Evolutionary conservation across 1,139 yeast genomes (phyloP), one percentile per base, ranked within the genome.

Genomic region (Pichia sp.): DNA sequence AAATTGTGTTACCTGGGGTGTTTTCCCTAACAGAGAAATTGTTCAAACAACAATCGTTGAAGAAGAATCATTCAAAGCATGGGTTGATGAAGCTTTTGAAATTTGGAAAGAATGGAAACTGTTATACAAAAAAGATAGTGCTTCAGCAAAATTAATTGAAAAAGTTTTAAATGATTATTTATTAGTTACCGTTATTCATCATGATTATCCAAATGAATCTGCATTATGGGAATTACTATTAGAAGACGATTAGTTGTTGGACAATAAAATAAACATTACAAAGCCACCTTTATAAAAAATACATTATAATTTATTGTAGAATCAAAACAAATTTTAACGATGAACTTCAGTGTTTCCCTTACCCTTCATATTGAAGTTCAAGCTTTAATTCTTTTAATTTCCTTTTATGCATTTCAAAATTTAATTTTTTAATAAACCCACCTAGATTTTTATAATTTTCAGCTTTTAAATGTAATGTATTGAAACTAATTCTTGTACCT

Each of bases 1-100:
- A 5, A 68, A 84, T 60, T 96, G 95, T 28, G 95, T 93, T 11
- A 93, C 98, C 0, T 93, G 97, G 97, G 97, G 97, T 53, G 95
- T 87, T 3, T 90, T 91, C 73, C 95, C 95, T 2, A 85, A 84
- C 69, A 79, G 87, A 59, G 96, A 88, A 65, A 83, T 88, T 47
- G 78, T 87, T 34, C 96, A 89, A 67, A 87, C 96, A 2, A 90
- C 98, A 0, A 84, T 89, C 53, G 83, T 90, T 50, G 96, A 89
- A 63, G 84, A 80, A 60, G 95, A 89, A 61, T 87, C 96, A 4
- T 90, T 90, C 71, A 78, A 79, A 60, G 96, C 96, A 1, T 90
- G 97, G 97, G 80, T 84, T 58, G 96, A 91, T 63, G 99, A 93
- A 67, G 96, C 96, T 0, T 93, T 90, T 69, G 77, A 81, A 57